phyloP scores from a whole-genome alignment of 352 stramenopile species.

The Phytophthora tentaculata region DNA sequence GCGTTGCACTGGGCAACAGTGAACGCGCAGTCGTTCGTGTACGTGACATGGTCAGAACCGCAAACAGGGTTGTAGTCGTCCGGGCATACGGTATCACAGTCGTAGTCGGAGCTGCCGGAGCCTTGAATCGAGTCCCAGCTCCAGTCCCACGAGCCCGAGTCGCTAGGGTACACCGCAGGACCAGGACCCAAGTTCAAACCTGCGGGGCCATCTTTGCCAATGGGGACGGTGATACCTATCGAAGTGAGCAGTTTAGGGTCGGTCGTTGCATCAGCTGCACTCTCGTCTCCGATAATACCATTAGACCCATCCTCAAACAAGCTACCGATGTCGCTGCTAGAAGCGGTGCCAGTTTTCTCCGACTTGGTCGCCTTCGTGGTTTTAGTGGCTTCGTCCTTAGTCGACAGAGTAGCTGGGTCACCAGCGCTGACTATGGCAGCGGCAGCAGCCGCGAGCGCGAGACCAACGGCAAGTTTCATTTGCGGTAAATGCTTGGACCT shows the following conservation, averaged over 20 bases:
- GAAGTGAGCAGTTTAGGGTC: background rate
- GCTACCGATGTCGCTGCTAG: conserved; percentile 10
- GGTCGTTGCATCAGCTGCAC: conserved; percentile 12
- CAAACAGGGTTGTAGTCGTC: conserved; percentile 33
- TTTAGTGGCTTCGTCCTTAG: conserved; percentile 31
- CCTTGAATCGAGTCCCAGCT: conserved; percentile 18
- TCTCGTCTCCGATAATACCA: conserved; percentile 16
- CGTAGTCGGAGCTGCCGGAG: conserved; percentile 9
- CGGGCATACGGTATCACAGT: conserved; percentile 30
- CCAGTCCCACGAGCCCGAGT: conserved; percentile 26
- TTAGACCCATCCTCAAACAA: conserved; percentile 15
- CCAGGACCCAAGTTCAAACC: conserved; percentile 18
- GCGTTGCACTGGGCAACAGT: conserved; percentile 27
- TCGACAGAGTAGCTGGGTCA: conserved; percentile 22
- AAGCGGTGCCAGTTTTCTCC: conserved; percentile 11
- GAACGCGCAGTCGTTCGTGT: conserved; percentile 24
- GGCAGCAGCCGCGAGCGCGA: conserved; percentile 24
- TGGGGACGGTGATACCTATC: conserved; percentile 23
- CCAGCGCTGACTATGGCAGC: conserved; percentile 13
- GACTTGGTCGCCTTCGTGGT: conserved; percentile 2
- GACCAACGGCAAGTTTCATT: conserved; percentile 27
- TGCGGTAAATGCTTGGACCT: conserved; percentile 4
- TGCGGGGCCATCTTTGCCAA: conserved; percentile 10
- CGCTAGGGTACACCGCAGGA: conserved; percentile 20
- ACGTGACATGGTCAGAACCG: conserved; percentile 35